Evolutionary conservation across 1,139 yeast species (phyloP), one percentile per base, ranked within the genome.

Genomic region (Pichia sp.): DNA sequence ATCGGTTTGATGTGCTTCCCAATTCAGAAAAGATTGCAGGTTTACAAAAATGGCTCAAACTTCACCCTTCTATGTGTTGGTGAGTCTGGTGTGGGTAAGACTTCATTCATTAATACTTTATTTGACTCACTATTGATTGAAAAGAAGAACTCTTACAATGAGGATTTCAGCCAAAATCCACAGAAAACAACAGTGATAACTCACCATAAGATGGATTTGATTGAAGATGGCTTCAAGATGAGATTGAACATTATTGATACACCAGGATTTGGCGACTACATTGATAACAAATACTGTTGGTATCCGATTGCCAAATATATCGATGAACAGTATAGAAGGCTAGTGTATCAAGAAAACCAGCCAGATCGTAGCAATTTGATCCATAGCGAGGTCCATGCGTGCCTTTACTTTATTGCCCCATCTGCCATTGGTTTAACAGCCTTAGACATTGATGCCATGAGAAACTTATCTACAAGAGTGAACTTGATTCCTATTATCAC

Each of bases 211-310:
- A 74, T 77, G 53, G 71, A 71, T 41, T 70, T 78, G 43, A 78
- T 77, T 61, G 98, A 93, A 74, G 90, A 88, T 66, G 95, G 95
- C 16, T 97, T 92, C 57, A 82, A 83, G 64, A 81, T 93, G 68
- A 85, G 82, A 59, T 79, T 93, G 63, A 88, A 87, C 54, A 87
- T 90, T 51, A 82, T 93, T 61, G 95, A 93, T 60, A 85, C 98
- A 16, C 97, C 97, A 31, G 98, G 97, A 0, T 93, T 89, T 72
- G 99, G 97, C 61, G 97, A 90, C 67, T 81, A 83, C 54, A 84
- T 92, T 68, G 89, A 93, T 74, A 93, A 90, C 72, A 77, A 83
- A 53, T 90, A 89, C 67, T 81, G 96, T 47, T 93, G 98, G 98
- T 84, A 84, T 69, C 97, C 98, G 55, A 87, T 93, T 64, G 85